Evolutionary conservation across 2,329 filamentous ascomycete species (phyloP).

Genomic region (Nothophaeocryptopus gaeumannii): DNA sequence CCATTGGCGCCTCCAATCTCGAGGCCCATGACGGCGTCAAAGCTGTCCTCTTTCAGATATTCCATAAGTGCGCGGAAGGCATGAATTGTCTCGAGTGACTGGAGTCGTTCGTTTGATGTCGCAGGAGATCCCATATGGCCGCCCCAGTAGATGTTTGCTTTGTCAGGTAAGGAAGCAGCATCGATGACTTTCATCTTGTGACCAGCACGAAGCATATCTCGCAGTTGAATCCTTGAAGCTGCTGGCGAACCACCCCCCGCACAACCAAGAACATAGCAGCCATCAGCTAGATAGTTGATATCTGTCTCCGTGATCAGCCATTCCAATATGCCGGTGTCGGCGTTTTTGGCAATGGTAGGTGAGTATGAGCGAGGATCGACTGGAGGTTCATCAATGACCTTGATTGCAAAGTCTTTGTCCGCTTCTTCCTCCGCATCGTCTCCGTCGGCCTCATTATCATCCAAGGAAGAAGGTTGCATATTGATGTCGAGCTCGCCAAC

Average conservation of each 20-base stretch:
- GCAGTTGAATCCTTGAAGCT: constrained; percentile 51
- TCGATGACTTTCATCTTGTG: constrained; percentile 53
- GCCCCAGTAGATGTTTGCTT: constrained; percentile 55
- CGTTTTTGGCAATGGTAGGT: constrained; percentile 40
- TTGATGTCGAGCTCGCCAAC: constrained; percentile 33
- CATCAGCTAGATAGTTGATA: constrained; percentile 55
- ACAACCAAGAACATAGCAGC: constrained; percentile 61
- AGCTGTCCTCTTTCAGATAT: constrained; percentile 43
- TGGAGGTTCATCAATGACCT: constrained; percentile 30
- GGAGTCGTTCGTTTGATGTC: constrained; percentile 59
- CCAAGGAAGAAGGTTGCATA: constrained; percentile 18
- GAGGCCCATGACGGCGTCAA: constrained; percentile 59
- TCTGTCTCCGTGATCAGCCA: constrained; percentile 61
- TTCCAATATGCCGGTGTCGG: constrained; percentile 45
- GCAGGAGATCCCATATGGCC: constrained; percentile 60
- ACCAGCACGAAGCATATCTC: constrained; percentile 51
- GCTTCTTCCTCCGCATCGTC: constrained; percentile 16
- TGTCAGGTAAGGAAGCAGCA: constrained; percentile 50
- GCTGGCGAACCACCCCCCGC: constrained; percentile 60
- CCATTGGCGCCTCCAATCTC: constrained; percentile 69
- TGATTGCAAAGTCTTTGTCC: constrained; percentile 36
- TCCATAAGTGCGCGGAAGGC: constrained; percentile 51
- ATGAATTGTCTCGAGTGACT: constrained; percentile 51
- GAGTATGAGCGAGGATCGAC: constrained; percentile 41
- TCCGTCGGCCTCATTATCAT: constrained; percentile 20